A percentile compares a stretch with the other conserved stretches of the same genome.
These are phyloP conservation scores for Cystobasidiopsis lactophilus DNA, from an alignment of 768 basidiomycete species.

Conservation along the genomic window DNA sequence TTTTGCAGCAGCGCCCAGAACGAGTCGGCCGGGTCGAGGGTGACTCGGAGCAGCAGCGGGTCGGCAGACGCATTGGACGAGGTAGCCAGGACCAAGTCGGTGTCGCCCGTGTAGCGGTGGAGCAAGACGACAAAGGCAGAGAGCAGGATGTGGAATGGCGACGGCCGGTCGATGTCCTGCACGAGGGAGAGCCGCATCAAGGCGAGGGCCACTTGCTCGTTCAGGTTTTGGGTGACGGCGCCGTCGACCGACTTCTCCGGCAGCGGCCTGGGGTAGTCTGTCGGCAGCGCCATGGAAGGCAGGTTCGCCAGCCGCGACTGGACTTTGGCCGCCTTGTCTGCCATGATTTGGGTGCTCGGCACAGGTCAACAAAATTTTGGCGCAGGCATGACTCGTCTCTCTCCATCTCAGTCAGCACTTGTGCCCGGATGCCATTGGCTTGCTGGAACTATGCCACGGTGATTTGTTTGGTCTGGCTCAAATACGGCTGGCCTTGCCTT, in stretches of 20 bases:
- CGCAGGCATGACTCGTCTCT: no score
- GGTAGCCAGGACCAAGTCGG: constrained; percentile 72
- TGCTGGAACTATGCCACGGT: no score
- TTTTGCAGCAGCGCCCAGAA: constrained; percentile 73
- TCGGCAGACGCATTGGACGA: constrained; percentile 49
- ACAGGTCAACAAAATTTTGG: no score
- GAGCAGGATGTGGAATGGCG: constrained; percentile 74
- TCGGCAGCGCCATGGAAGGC: constrained; percentile 76
- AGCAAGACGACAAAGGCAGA: constrained; percentile 79
- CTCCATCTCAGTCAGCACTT: no score
- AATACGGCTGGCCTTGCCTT: no score
- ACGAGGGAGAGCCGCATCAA: constrained; percentile 25
- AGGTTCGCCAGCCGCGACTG: constrained; percentile 42
- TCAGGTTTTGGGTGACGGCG: constrained; percentile 45
- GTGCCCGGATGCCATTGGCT: no score
- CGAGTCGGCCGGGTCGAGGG: constrained; percentile 61
- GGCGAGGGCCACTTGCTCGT: constrained; percentile 47
- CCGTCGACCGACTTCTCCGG: constrained; percentile 65
- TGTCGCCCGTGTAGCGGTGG: constrained; percentile 88
- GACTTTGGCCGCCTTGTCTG: no score
- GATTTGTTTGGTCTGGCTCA: no score
- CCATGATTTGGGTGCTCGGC: no score
- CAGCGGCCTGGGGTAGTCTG: constrained; percentile 75
- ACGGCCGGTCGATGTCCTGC: constrained; percentile 42
- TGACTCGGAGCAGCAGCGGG: constrained; percentile 62